Conservation (phyloP, 805 yeast species). For the Kuraishia capsulata region DNA sequence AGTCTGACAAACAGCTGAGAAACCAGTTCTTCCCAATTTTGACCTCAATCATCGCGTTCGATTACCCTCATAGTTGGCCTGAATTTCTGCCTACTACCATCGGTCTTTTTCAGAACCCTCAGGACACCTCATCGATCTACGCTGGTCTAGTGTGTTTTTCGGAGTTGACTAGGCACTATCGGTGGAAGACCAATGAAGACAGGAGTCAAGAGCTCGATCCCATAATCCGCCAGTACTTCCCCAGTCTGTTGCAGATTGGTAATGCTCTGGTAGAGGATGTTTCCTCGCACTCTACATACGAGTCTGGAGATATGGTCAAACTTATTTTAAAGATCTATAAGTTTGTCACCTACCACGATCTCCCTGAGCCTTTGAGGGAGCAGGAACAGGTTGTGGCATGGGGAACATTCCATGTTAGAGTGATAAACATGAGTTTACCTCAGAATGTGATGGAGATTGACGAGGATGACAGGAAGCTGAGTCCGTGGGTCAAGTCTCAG, state of each 20-base stretch:
- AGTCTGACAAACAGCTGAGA: slow-evolving; percentile 31
- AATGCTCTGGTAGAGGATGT: slow-evolving; percentile 35
- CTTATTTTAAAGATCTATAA: slow-evolving; percentile 72
- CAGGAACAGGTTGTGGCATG: slow-evolving; percentile 47
- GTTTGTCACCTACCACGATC: slow-evolving; percentile 69
- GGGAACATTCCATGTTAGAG: slow-evolving; percentile 68
- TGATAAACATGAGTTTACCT: slow-evolving; percentile 56
- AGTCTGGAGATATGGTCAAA: slow-evolving; percentile 64
- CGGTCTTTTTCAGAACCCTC: slow-evolving; percentile 31
- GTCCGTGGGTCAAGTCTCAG: slow-evolving; percentile 51
- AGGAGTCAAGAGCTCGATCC: slow-evolving; percentile 46
- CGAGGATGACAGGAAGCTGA: slow-evolving; percentile 37
- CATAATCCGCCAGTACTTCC: slow-evolving; percentile 56
- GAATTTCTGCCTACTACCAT: slow-evolving; percentile 39
- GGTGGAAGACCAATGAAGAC: slow-evolving; percentile 62
- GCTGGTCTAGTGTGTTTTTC: slow-evolving; percentile 71
- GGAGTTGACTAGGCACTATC: slow-evolving; percentile 65
- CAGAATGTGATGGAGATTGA: slow-evolving; percentile 38
- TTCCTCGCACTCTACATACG: slow-evolving; percentile 14
- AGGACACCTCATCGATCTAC: slow-evolving; percentile 32
- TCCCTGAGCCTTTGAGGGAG: slow-evolving; percentile 61
- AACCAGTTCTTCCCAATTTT: slow-evolving; percentile 45
- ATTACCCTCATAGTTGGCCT: slow-evolving; percentile 41
- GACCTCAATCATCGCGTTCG: slow-evolving; percentile 35
- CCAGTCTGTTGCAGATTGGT: slow-evolving; percentile 59